Evolutionary conservation across 441 rosid genomes (phyloP).

Genomic region (Croton laevigatus): DNA sequence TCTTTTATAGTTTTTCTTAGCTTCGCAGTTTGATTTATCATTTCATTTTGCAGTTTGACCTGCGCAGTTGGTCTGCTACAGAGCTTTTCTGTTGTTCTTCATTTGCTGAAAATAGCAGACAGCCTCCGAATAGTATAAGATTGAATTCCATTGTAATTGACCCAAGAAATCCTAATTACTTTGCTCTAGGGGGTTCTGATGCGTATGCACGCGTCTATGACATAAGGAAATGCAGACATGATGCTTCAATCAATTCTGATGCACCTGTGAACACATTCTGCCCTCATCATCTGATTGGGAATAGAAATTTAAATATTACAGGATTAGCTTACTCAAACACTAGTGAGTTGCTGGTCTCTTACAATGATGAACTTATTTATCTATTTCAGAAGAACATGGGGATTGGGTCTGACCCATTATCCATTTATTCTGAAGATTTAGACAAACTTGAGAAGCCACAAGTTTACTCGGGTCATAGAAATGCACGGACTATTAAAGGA

Average conservation of each 20-base stretch:
- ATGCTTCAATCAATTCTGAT: constrained; percentile 37
- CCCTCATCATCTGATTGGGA: constrained; percentile 45
- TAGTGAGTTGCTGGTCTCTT: constrained; percentile 64
- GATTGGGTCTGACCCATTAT: constrained; percentile 41
- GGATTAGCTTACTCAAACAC: constrained; percentile 63
- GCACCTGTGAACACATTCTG: constrained; percentile 53
- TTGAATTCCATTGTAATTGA: constrained; percentile 54
- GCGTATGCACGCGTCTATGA: constrained; percentile 61
- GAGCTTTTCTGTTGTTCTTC: constrained; percentile 51
- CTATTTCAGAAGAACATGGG: constrained; percentile 61
- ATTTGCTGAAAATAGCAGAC: constrained; percentile 38
- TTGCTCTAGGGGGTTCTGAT: constrained; percentile 63
- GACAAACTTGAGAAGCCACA: constrained; percentile 44
- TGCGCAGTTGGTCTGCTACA: constrained; percentile 42
- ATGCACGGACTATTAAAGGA: constrained; percentile 65
- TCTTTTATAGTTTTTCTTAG: too few relatives aligned
- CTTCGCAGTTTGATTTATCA: constrained; percentile 12
- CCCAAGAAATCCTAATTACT: constrained; percentile 55
- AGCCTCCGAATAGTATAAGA: constrained; percentile 37
- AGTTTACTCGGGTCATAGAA: constrained; percentile 64
- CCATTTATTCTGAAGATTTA: constrained; percentile 30
- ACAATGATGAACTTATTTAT: constrained; percentile 65
- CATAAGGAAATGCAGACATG: constrained; percentile 44
- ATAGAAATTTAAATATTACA: constrained; percentile 46
- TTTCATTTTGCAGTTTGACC: constrained; percentile 53